Evolutionary conservation across 345 rosid genomes (phyloP), one percentile per base, ranked within the genome.

Genomic region (Streptanthus diversifolius): DNA sequence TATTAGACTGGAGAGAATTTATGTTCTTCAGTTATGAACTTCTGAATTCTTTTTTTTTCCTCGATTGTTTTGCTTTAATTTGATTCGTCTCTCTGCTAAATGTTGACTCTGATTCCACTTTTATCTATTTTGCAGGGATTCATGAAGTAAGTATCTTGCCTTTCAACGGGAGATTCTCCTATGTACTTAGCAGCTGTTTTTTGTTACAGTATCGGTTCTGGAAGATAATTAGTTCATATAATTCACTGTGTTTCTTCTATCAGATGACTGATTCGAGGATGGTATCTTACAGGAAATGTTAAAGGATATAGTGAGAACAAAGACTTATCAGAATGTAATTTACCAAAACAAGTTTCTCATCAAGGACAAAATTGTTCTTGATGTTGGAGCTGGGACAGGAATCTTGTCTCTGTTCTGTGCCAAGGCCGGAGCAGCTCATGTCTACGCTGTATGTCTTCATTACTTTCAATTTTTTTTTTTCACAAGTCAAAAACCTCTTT

Each of bases 361-460:
- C 73, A 84, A 90, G 87, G 79, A 88, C 81, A 95, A 95, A 75
- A 81, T 95, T 47, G 97, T 92, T 66, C 92, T 95, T 77, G 98
- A 95, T 79, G 98, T 95, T 70, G 99, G 99, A 74, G 97, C 99
- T 45, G 99, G 99, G 55, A 95, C 99, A 24, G 98, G 98, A 15
- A 95, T 95, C 70, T 80, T 95, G 73, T 95, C 99, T 79, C 70
- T 95, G 48, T 92, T 95, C 77, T 95, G 99, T 84, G 99, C 99
- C 25, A 92, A 87, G 78, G 97, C 97, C 0, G 98, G 98, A 63
- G 98, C 97, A 3, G 84, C 86, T 29, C 99, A 90, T 83, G 96
- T 95, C 25, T 92, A 88, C 70, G 99, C 98, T 5, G 98, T 88
- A 80, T 39, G 86, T 66, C 18, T 78, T 67, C n/a, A n/a, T 51